Evolutionary conservation across 1,284 basidiomycete species (phyloP).

Genomic region (Moniliella sp.): DNA sequence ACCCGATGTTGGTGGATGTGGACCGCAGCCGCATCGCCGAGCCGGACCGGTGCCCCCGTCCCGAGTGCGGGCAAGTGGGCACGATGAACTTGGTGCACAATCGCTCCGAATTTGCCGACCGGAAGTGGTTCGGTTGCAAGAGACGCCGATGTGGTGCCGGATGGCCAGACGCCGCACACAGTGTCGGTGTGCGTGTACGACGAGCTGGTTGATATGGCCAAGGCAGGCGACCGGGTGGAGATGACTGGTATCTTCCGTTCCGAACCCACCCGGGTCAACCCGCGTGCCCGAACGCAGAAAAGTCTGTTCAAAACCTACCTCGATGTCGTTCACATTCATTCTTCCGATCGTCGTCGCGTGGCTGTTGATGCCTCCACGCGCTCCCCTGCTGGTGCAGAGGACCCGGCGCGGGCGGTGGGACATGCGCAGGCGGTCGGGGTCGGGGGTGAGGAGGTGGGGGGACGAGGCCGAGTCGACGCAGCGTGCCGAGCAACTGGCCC

Average conservation of each 20-base stretch:
- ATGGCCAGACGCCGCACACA: constrained; percentile 92
- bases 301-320: constrained; percentile 90
- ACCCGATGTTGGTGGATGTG: constrained; percentile 82
- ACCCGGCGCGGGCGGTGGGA: constrained; percentile 26
- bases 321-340: constrained; percentile 75
- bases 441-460: constrained; percentile 49
- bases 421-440: constrained; percentile 52
- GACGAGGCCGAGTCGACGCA: constrained; percentile 12
- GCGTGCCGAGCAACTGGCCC: constrained; percentile 36
- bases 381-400: constrained; percentile 12
- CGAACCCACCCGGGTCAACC: constrained; percentile 76
- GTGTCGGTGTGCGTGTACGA: constrained; percentile 88
- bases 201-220: constrained; percentile 78
- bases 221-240: constrained; percentile 77
- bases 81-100: constrained; percentile 91
- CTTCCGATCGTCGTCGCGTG: constrained; percentile 49
- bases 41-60: constrained; percentile 69
- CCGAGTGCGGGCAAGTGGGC: constrained; percentile 64
- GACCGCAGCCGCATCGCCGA: constrained; percentile 88
- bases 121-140: constrained; percentile 80
- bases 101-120: constrained; percentile 78
- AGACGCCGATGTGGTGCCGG: constrained; percentile 88
- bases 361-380: constrained; percentile 63
- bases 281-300: constrained; percentile 71
- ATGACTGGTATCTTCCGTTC: constrained; percentile 86